A percentile compares a stretch with the other conserved stretches of the same genome.
Evolutionary conservation across 352 stramenopile species (phyloP).

Genomic region (Hyphochytrium catenoides): DNA sequence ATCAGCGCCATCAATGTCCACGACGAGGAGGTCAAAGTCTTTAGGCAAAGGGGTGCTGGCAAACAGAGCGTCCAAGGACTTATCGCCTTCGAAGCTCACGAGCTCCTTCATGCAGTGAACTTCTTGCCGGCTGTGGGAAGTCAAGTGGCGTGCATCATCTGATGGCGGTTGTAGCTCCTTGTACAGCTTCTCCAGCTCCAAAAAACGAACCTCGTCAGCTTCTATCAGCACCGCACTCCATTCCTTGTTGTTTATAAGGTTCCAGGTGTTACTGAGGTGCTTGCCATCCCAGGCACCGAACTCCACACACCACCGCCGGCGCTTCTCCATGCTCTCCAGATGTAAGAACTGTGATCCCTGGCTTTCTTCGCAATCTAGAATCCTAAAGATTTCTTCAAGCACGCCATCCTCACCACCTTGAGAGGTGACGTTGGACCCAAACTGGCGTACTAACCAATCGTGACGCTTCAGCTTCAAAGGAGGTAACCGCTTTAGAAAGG

Average conservation of each 20-base stretch:
- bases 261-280: slow-evolving; percentile 43
- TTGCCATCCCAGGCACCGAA: slow-evolving; percentile 50
- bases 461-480: no score
- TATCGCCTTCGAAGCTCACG: slow-evolving; percentile 16
- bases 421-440: slow-evolving; percentile 22
- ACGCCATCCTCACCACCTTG: slow-evolving; percentile 60
- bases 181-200: slow-evolving; percentile 21
- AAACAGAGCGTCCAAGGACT: slow-evolving; percentile 13
- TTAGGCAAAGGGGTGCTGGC: slow-evolving; percentile 3
- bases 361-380: slow-evolving; percentile 11
- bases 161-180: no score
- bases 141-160: slow-evolving; percentile 12
- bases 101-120: slow-evolving; percentile 20
- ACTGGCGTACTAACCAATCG: no score
- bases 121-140: no score
- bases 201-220: slow-evolving; percentile 23
- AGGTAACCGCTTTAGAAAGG: no score
- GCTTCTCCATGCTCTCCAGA: no score
- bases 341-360: no score
- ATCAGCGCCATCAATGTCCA: slow-evolving; percentile 46
- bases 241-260: slow-evolving; percentile 15
- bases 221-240: slow-evolving; percentile 44
- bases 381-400: slow-evolving; percentile 22
- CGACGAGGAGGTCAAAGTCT: slow-evolving; percentile 20
- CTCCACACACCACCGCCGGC: slow-evolving; percentile 35